Evolutionary conservation across 345 rosid species (phyloP).

Genomic region (Ricinus communis): DNA sequence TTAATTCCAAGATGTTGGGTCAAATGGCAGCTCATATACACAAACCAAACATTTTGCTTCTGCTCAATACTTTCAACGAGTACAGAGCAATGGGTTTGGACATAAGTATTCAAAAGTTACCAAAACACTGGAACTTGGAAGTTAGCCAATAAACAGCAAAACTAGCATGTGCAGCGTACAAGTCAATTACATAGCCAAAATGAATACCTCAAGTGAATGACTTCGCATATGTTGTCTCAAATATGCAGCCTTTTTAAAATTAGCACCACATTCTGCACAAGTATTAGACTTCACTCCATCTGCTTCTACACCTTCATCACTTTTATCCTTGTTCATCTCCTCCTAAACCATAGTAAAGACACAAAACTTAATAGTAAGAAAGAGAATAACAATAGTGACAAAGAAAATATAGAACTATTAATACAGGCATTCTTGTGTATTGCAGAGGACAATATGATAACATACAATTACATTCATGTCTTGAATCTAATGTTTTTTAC

Average conservation of each 20-base stretch:
- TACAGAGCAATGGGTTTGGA: too few species aligned
- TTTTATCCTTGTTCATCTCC: conserved; percentile 24
- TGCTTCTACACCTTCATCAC: conserved; percentile 26
- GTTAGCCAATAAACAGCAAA: neutral
- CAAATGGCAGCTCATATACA: neutral
- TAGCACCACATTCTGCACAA: conserved; percentile 67
- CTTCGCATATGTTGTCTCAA: conserved; percentile 81
- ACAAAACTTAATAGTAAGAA: too few species aligned
- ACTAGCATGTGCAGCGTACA: too few species aligned
- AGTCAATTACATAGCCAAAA: neutral
- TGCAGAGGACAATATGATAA: too few species aligned
- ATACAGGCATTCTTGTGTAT: too few species aligned
- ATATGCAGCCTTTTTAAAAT: conserved; percentile 77
- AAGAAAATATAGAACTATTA: too few species aligned
- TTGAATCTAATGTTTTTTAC: too few species aligned
- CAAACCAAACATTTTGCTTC: neutral
- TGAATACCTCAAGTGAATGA: conserved; percentile 70
- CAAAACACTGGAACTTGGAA: neutral
- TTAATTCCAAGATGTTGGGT: neutral
- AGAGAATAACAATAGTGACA: too few species aligned
- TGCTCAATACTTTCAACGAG: neutral
- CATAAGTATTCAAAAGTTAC: too few species aligned
- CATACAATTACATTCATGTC: too few species aligned
- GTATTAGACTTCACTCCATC: conserved; percentile 26
- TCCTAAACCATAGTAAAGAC: conserved; percentile 5